Evolutionary conservation across 2,329 filamentous ascomycete genomes (phyloP).

Genomic region (Fusarium pseudoanthophilum): DNA sequence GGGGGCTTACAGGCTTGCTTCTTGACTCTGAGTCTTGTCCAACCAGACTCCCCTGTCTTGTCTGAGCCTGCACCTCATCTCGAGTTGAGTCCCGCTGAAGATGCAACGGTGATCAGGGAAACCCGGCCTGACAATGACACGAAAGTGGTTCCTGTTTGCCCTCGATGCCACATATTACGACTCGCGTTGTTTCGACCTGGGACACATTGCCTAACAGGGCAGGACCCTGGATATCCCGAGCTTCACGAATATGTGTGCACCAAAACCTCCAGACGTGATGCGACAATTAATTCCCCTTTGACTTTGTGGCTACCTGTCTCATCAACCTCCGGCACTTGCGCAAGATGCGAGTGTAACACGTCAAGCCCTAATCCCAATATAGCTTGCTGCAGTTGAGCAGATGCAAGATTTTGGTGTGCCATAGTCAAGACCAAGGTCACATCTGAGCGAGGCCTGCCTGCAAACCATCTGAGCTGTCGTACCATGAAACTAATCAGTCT

Average conservation of each 20-base stretch:
- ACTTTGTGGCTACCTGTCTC: conserved; percentile 33
- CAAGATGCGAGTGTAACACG: conserved; percentile 3
- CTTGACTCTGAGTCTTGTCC: conserved; percentile 12
- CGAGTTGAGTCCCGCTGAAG: conserved; percentile 28
- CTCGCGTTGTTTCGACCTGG: conserved; percentile 23
- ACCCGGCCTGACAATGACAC: conserved; percentile 31
- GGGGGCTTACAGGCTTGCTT: conserved; percentile 19
- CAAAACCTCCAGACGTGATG: conserved; percentile 7
- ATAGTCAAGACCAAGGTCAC: conserved; percentile 19
- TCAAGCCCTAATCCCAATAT: conserved; percentile 11
- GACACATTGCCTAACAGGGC: conserved; percentile 30
- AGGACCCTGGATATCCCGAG: conserved; percentile 37
- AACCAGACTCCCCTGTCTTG: conserved; percentile 24
- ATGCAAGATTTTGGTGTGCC: conserved; percentile 22
- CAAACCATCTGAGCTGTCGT: conserved; percentile 33
- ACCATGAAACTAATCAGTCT: conserved; percentile 27
- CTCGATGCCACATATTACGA: conserved; percentile 27
- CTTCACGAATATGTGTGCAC: conserved; percentile 10
- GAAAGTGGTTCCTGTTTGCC: conserved; percentile 19
- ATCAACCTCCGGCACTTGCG: conserved; percentile 23
- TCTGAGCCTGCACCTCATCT: conserved; percentile 35
- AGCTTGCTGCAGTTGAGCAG: conserved; percentile 6
- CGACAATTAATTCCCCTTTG: conserved; percentile 16
- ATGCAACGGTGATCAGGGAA: conserved; percentile 41
- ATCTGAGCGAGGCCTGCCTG: conserved; percentile 10